Evolutionary conservation across 176 grass and related monocot species (phyloP).

Genomic region (Rhynchospora tenuis): DNA sequence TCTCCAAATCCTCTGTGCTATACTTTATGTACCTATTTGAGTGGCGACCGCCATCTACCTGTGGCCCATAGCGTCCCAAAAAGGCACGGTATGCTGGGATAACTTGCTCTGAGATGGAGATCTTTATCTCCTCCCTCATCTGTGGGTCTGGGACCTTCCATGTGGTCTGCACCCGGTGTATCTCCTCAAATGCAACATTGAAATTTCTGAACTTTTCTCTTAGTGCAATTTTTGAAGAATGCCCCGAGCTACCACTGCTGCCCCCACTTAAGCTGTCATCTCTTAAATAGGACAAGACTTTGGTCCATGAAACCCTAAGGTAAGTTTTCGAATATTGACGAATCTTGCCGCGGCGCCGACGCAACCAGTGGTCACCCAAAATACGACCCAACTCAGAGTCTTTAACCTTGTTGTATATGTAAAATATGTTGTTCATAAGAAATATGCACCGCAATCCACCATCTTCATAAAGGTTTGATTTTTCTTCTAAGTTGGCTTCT

Average conservation of each 20-base stretch:
- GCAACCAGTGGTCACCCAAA: constrained; percentile 84
- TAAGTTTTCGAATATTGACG: constrained; percentile 78
- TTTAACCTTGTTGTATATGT: constrained; percentile 80
- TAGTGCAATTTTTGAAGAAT: constrained; percentile 56
- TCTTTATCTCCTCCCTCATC: constrained; percentile 87
- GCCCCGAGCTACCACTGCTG: constrained; percentile 52
- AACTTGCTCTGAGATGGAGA: constrained; percentile 90
- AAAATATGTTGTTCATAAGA: constrained; percentile 92
- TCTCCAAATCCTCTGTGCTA: constrained; percentile 82
- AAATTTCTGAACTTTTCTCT: constrained; percentile 95
- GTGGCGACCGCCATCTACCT: constrained; percentile 65
- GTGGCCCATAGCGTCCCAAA: constrained; percentile 70
- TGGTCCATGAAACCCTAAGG: constrained; percentile 87
- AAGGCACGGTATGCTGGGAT: constrained; percentile 95
- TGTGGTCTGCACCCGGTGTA: constrained; percentile 67
- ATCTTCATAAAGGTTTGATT: constrained; percentile 87
- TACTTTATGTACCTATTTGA: constrained; percentile 77
- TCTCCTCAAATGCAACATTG: constrained; percentile 85
- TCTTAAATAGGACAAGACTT: constrained; percentile 76
- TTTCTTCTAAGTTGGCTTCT: constrained; percentile 87
- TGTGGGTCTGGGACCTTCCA: constrained; percentile 94
- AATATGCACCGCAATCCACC: constrained; percentile 78
- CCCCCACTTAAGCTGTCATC: constrained; percentile 54
- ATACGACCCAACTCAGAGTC: constrained; percentile 86
- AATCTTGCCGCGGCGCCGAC: constrained; percentile 60